Evolutionary conservation across 768 basidiomycete species (phyloP), one percentile per base, ranked within the genome.

Genomic region (Pleurotus ostreatus): DNA sequence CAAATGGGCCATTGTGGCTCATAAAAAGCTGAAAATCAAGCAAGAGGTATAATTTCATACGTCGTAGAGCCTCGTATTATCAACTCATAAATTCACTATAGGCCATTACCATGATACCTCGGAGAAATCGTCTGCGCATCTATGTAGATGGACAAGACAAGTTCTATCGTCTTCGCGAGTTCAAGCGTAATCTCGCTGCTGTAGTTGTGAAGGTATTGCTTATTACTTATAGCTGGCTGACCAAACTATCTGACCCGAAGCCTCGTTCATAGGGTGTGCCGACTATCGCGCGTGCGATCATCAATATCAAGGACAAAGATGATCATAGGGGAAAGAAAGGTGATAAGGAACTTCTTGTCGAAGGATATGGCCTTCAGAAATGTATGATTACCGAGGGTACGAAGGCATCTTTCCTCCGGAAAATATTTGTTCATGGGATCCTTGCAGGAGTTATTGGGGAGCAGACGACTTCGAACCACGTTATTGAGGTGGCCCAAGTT

Each of bases 341-440:
- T 6, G 88, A 94, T 62, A 94, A 96, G 67, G 91, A 96, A 66
- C 73, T 99, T 8, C 80, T 99, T 6, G 94, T 98, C 1, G 96
- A 98, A 78, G 97, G 97, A 7, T 95, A 98, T 70, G 97, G 97
- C 13, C 75, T 99, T 55, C 89, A 94, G 62, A 90, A 92, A 64
- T 96, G 97, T 65, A 99, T 99, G 97, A 88, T 83, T 22, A 96
- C 94, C 1, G 94, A 97, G 74, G 96, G 95, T 93, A 70, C 62
- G 63, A 55, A 6, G 30, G 16, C 52, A 25, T 4, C 18, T 8
- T 51, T 53, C 39, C 48, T 38, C 46, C 30, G 30, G 43, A 55
- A 49, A 15, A 9, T 5, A 26, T 46, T 49, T 54, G 23, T 49
- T 43, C n/a, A 30, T 46, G 25, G 38, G 53, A 51, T 6, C 20